Evolutionary conservation across 345 rosid species (phyloP), one percentile per base, ranked within the genome.

Genomic region (Schrenkiella parvula): DNA sequence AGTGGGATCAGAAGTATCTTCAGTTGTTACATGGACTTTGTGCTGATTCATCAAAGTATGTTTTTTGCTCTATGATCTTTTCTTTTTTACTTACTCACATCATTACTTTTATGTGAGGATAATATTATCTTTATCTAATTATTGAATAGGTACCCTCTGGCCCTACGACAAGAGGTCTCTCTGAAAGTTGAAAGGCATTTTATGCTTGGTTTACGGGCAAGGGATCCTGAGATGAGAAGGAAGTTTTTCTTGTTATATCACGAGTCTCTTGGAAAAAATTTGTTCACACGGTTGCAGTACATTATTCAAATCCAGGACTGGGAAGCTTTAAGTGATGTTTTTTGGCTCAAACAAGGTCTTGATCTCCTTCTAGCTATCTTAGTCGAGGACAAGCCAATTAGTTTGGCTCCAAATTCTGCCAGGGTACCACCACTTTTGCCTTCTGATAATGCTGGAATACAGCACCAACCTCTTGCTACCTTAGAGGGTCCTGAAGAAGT

Each of bases 321-420:
- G 99, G 98, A 95, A 85, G 96, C 99, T 80, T 72, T 91, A 77
- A 89, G 93, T 71, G 97, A 95, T 80, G 99, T 95, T 70, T 95
- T 95, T 81, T 95, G 99, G 99, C 93, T 95, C 72, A 95, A 95
- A 81, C 99, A 95, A 68, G 98, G 99, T 47, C 96, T 95, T 72
- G 99, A 95, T 87, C 93, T 95, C 75, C 93, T 95, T 69, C 82
- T 95, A 51, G 95, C 99, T 44, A 85, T 91, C 65, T 80, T 95
- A 68, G 96, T 88, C 19, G 93, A 87, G 83, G 86, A 88, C 71
- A 87, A 89, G 76, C 88, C 96, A 47, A 95, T 95, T 70, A 95
- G 92, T 29, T 87, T 95, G 71, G 99, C 98, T 63, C 91, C 99
- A 77, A 91, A 95, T 81, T 88, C 98, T 78, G 99, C 99, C 26